A percentile compares a stretch with the other conserved stretches of the same genome.
Conservation (phyloP, 2,329 filamentous ascomycete genomes). For the Xylogone sp. region DNA sequence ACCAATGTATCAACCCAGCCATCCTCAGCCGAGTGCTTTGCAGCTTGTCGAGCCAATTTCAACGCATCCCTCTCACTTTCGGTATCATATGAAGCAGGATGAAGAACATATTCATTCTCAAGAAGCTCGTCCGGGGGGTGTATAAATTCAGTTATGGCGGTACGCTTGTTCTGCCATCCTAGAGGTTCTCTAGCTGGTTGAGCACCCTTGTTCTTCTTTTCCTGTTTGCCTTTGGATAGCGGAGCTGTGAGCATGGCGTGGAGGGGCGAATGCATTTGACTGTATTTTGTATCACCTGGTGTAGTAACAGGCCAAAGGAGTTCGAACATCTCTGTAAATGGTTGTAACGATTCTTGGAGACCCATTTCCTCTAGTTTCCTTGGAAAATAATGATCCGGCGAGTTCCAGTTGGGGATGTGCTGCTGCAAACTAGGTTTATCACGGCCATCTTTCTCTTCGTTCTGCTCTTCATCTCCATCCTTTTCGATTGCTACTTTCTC, state of each 20-base stretch:
- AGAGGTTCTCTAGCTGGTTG: constrained; percentile 60
- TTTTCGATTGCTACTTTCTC: constrained; percentile 6
- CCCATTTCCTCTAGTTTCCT: constrained; percentile 46
- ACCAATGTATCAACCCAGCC: constrained; percentile 86
- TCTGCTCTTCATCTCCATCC: constrained; percentile 4
- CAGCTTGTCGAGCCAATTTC: constrained; percentile 46
- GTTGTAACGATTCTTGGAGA: constrained; percentile 52
- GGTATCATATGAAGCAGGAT: constrained; percentile 68
- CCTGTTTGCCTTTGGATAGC: constrained; percentile 64
- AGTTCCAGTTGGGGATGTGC: constrained; percentile 26
- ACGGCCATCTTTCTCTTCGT: constrained; percentile 4
- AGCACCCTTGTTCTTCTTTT: constrained; percentile 53
- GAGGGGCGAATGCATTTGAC: constrained; percentile 81
- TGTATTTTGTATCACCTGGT: constrained; percentile 78
- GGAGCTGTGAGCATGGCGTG: constrained; percentile 78
- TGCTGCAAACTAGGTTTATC: not conserved
- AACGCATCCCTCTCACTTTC: constrained; percentile 51
- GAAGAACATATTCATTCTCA: constrained; percentile 80
- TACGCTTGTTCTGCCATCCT: constrained; percentile 70
- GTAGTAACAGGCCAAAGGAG: constrained; percentile 88
- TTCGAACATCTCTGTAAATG: constrained; percentile 77
- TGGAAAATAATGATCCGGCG: constrained; percentile 59
- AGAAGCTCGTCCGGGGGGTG: constrained; percentile 68
- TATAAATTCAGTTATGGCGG: constrained; percentile 77
- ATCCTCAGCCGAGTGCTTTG: constrained; percentile 44